phyloP scores from a whole-genome alignment of 2,329 filamentous ascomycete genomes.

The Chaetomiaceae sp. region DNA sequence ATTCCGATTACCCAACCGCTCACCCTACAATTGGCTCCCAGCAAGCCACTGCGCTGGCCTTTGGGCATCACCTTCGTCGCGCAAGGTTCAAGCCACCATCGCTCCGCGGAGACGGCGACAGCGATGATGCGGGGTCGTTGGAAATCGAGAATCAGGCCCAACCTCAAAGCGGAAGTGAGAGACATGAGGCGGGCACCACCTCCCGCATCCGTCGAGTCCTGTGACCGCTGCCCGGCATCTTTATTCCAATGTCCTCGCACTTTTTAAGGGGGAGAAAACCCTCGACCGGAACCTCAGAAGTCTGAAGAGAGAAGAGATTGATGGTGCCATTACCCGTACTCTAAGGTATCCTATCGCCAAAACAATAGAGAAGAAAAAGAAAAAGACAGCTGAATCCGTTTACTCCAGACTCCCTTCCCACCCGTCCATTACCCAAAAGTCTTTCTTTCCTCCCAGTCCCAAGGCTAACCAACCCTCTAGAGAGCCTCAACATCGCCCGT shows the following conservation, averaged over 20 bases:
- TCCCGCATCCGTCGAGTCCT: neutral
- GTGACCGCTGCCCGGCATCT: no score
- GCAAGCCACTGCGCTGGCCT: no score
- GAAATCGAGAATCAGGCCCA: neutral
- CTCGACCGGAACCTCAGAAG: neutral
- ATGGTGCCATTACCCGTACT: neutral
- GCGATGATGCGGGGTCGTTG: neutral
- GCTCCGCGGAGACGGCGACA: conserved; percentile 4
- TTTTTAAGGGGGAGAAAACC: no score
- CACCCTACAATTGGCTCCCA: no score
- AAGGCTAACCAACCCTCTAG: neutral
- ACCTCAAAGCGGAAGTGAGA: neutral
- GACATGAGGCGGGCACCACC: neutral
- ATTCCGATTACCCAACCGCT: no score
- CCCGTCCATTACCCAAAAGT: neutral
- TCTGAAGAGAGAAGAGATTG: neutral
- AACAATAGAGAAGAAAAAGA: neutral
- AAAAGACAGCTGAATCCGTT: neutral
- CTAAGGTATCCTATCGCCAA: neutral
- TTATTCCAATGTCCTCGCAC: no score
- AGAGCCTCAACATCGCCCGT: conserved; percentile 42
- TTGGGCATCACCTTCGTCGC: no score
- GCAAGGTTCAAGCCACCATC: no score
- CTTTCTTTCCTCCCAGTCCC: neutral
- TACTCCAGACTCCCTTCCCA: conserved; percentile 3